Evolutionary conservation across 257 asterid genomes (phyloP), one percentile per base, ranked within the genome.

Genomic region (Penstemon barbatus): DNA sequence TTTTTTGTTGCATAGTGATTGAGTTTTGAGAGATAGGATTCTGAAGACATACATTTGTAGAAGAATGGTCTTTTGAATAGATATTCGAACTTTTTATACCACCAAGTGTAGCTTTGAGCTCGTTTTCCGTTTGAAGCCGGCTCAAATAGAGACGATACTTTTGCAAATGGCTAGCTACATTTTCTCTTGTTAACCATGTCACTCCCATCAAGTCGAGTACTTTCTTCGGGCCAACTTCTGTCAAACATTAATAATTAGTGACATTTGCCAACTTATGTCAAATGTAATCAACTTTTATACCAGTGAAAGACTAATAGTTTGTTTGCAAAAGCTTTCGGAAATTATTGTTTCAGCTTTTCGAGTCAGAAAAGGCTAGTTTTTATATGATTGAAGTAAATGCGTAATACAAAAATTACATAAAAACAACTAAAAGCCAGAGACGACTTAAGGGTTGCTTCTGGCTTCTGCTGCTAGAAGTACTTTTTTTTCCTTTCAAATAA

Each of bases 91-190:
- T 75, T 75, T 78, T 85, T n/a, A 72, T 57, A 71, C 86, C 89
- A 51, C 68, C 51, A 53, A 78, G 72, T 19, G 85, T 63, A 49
- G 82, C 71, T 70, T 81, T 83, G 8, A 74, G 25, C 74, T 88
- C 96, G 13, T 81, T 80, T 57, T 86, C 95, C 62, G 85, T 90
- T 83, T 83, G 96, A 78, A 87, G 75, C 68, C 97, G 73, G 70
- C 72, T 86, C 82, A 92, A 77, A 88, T 89, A 92, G 66, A 89
- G 96, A 25, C 98, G 83, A 57, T 92, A 92, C 80, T 92, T 92
- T 97, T 92, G 95, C 79, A 88, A 85, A 76, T 88, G 95, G 74
- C 95, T 88, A 44, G 95, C 95, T 49, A 88, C 90, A 68, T 88
- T 85, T 72, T 84, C 92, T 72, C 95, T 80, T 4, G 90, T 88